Percentiles rank a stretch among this genome's conserved stretches.
These are phyloP conservation scores for Straminergon stramineum DNA, from an alignment of 225 moss, liverwort and hornwort genomes.

Conservation along the genomic window DNA sequence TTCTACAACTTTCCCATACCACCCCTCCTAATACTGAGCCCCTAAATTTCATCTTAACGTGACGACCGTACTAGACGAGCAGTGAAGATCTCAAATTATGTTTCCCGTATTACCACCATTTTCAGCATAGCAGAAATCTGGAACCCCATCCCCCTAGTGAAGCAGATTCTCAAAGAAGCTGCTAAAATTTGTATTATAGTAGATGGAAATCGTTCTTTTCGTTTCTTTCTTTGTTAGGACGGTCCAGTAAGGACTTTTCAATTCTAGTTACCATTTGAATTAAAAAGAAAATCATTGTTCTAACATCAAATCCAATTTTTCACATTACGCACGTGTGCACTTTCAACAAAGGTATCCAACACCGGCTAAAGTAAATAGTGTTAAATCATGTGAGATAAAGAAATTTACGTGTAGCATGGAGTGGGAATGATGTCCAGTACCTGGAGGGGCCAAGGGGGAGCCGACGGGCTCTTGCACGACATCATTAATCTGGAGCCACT, in stretches of 20 bases:
- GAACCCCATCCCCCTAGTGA: background rate
- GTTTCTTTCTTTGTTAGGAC: background rate
- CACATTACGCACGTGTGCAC: too few species aligned
- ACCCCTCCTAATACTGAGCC: background rate
- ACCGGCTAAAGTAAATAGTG: too few species aligned
- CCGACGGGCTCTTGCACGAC: conserved; percentile 18
- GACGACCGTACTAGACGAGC: background rate
- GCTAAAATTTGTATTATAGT: background rate
- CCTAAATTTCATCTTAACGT: background rate
- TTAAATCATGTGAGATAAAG: background rate
- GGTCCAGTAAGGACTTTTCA: background rate
- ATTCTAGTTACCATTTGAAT: background rate
- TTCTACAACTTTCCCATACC: background rate
- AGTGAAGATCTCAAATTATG: background rate
- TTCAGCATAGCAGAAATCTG: background rate
- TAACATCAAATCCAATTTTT: background rate
- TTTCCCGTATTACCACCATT: background rate
- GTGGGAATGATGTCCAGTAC: background rate
- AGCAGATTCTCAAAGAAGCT: background rate
- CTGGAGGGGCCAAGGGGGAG: conserved; percentile 12
- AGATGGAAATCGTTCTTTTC: too few species aligned
- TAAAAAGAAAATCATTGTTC: too few species aligned
- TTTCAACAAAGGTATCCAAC: background rate
- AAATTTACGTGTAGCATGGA: background rate
- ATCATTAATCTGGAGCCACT: conserved; percentile 25